Percentiles rank a stretch among this genome's conserved stretches.
phyloP scores from a whole-genome alignment of 257 asterid genomes.

The Ocimum tenuiflorum region DNA sequence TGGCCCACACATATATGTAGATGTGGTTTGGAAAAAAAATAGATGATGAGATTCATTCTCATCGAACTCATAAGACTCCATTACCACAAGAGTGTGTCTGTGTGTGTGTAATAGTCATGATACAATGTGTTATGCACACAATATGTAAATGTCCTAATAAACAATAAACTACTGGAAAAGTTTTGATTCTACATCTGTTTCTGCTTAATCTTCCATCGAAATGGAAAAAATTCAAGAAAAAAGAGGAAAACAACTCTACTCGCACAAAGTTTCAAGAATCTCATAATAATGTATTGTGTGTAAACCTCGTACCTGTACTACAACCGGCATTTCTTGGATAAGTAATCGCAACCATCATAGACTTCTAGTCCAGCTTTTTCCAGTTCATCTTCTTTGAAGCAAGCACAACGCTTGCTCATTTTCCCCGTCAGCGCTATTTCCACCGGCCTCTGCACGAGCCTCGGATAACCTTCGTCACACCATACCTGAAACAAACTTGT shows the following conservation, averaged over 20 bases:
- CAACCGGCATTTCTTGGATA: conserved; percentile 45
- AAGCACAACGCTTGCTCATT: conserved; percentile 83
- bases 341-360: conserved; percentile 62
- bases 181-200: background rate
- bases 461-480: conserved; percentile 93
- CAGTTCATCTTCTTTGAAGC: conserved; percentile 69
- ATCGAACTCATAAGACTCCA: too few species aligned
- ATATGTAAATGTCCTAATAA: too few species aligned
- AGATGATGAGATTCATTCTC: too few species aligned
- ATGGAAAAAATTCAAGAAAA: too few species aligned
- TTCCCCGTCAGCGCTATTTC: conserved; percentile 88
- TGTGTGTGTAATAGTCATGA: too few species aligned
- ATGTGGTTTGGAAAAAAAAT: too few species aligned
- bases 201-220: background rate
- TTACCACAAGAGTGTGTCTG: too few species aligned
- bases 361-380: conserved; percentile 58
- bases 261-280: background rate
- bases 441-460: conserved; percentile 72
- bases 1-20: too few species aligned
- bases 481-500: conserved; percentile 52
- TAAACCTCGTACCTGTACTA: conserved; percentile 10
- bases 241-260: background rate
- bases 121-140: background rate
- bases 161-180: too few species aligned
- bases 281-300: background rate